Base-by-base conservation (phyloP, 1,284 basidiomycete genomes). In the Volvariella surrecta region DNA sequence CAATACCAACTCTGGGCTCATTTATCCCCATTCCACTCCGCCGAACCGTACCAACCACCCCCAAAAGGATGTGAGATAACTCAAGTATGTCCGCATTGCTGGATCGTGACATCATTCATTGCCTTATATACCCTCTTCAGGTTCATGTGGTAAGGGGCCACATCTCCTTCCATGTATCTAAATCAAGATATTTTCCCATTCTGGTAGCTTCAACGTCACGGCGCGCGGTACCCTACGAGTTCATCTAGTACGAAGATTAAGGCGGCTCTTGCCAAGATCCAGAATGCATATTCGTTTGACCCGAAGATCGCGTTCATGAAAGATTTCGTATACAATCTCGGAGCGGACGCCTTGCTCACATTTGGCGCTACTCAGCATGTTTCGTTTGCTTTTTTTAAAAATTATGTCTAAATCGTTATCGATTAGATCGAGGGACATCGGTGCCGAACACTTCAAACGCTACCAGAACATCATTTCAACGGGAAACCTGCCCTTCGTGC, bases 201-300 rank as follows among this genome's bases (percentile, higher is more conserved):
- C 48, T 40, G 21, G 42, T 37, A 91, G 89, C 62, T 94, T n/a
- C 83, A 93, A 62, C 70, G 90, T 8, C 91, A 94, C 54, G 87
- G 88, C 1, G 80, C 86, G 1, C 73, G 91, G 22, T 91, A 74
- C 51, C 91, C 90, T 0, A 90, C 89, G 0, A 53, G 59, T 0
- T 64, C 64, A 4, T 70, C 79, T 0, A 59, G 68, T 0, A 54
- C 54, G 9, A 51, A 52, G 2, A 82, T 89, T n/a, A 45, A 62
- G 24, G 45, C 57, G 0, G 72, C 81, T 0, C 50, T 87, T 4
- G 49, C 52, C 7, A 84, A 82, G 51, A 60, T 87, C 0, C 55
- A 72, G 44, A 55, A 64, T 1, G 79, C 66, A 2, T 48, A 54
- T 3, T 40, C 58, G n/a, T 73, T 62, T 0, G 66, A 79, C 44